Conservation (phyloP, 2,329 filamentous ascomycete species). For the Xylariaceae sp. region DNA sequence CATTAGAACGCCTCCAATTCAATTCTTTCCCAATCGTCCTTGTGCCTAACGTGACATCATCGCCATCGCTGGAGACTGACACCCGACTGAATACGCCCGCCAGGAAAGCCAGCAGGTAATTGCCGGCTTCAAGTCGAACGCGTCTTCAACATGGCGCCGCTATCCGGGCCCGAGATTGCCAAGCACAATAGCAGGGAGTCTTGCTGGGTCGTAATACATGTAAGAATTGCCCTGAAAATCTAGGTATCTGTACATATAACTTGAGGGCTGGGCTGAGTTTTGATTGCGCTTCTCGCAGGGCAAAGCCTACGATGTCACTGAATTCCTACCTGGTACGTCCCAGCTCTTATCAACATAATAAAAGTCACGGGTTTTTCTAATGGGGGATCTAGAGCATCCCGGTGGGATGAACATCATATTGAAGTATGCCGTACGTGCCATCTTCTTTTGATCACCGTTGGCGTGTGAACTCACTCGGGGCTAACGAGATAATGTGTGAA, state of each 20-base stretch:
- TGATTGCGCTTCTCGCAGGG: conserved; percentile 41
- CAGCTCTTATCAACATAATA: neutral
- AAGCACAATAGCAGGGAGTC: conserved; percentile 78
- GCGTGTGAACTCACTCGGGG: neutral
- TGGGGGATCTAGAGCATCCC: conserved; percentile 64
- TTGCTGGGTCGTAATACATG: conserved; percentile 89
- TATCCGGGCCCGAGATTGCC: conserved; percentile 52
- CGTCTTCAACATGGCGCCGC: conserved; percentile 34
- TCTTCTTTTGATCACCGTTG: neutral
- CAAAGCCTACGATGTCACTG: conserved; percentile 84
- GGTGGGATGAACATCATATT: conserved; percentile 90
- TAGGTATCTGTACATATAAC: conserved; percentile 2
- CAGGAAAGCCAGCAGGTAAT: neutral
- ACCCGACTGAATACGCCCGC: neutral
- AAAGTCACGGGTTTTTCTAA: neutral
- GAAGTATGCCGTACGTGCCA: conserved; percentile 68
- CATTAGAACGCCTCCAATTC: neutral
- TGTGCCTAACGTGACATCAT: conserved; percentile 15
- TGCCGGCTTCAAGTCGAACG: neutral
- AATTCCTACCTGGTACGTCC: conserved; percentile 65
- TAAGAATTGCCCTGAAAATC: conserved; percentile 28
- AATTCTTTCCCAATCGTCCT: neutral
- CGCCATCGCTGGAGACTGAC: neutral
- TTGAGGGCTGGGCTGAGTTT: neutral
- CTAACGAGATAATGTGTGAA: conserved; percentile 22